Evolutionary conservation across 768 basidiomycete genomes (phyloP).

Genomic region (Russula sp.): DNA sequence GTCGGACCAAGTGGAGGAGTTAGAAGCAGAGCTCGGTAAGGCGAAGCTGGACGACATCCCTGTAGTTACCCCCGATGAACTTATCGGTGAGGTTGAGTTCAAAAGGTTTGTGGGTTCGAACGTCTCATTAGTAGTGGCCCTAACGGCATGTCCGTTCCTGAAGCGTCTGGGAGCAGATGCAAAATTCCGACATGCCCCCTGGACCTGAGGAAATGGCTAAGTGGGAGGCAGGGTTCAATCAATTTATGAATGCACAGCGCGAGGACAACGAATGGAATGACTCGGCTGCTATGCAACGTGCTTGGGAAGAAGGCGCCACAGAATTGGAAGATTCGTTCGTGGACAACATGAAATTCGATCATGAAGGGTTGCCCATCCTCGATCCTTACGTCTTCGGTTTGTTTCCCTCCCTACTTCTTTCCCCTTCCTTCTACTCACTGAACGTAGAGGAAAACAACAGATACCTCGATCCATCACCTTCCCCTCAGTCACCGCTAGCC

Average conservation of each 20-base stretch:
- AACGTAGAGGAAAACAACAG: conserved; percentile 63
- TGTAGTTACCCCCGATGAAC: conserved; percentile 15
- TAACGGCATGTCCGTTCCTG: conserved; percentile 1
- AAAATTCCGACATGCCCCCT: conserved; percentile 51
- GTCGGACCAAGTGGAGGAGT: conserved; percentile 42
- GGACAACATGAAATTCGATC: conserved; percentile 47
- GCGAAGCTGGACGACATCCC: conserved; percentile 23
- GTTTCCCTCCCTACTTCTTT: conserved; percentile 24
- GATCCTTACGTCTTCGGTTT: conserved; percentile 73
- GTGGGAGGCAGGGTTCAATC: conserved; percentile 82
- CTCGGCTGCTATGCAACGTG: conserved; percentile 52
- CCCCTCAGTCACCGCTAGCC: conserved; percentile 45
- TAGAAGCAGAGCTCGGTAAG: conserved; percentile 36
- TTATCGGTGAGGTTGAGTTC: conserved; percentile 37
- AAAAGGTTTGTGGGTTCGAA: conserved; percentile 41
- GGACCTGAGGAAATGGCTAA: conserved; percentile 60
- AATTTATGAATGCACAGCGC: conserved; percentile 63
- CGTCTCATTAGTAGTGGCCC: background rate
- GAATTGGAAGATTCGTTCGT: conserved; percentile 31
- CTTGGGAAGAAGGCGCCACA: conserved; percentile 40
- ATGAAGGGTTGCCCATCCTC: conserved; percentile 71
- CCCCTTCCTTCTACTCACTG: conserved; percentile 5
- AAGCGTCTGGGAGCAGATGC: conserved; percentile 61
- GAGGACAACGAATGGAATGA: conserved; percentile 52
- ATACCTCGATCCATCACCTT: conserved; percentile 49